Base-by-base conservation (phyloP, 192 early-diverging fungal species). In the Gonapodya sp. region DNA sequence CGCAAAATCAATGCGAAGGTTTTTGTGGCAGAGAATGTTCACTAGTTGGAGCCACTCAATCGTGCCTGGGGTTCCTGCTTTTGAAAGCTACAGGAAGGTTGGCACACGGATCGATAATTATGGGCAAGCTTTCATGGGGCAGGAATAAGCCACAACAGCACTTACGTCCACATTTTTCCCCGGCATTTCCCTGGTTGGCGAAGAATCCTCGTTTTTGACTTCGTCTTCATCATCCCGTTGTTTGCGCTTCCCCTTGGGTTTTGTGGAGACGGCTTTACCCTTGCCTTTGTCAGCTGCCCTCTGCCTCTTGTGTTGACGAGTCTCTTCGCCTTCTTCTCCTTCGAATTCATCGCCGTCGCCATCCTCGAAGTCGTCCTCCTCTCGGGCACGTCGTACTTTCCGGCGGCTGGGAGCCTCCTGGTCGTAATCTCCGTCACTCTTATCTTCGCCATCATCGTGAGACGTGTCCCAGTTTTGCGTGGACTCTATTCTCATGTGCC, bases 11-110 rank as follows among this genome's bases (percentile, higher is more conserved):
- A 98, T 92, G 30, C 88, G 87, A 1, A 96, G 88, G 64, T 88
- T 90, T 35, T 92, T 89, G 86, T 99, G 97, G 83, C 96, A 98
- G 95, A 99, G 97, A 85, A 98, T 98, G 82, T 99, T 94, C 31
- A 87, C 83, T 18, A 99, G 86, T 85, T 95, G 92, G 35, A 99
- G 88, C 33, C 84, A 79, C 80, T 95, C 95, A 37, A 99, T 91
- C 31, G 92, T 91, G 18, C 96, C 97, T 14, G 31, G 30, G 8
- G 75, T 34, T 14, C 75, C 75, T 2, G 75, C 75, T 8, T 8
- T 64, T 64, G 46, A 64, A 8, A 24, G 46, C 46, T 64, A 24
- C 8, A 64, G 24, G 24, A 64, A 24, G n/a, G n/a, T n/a, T n/a
- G n/a, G n/a, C n/a, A n/a, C n/a, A n/a, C n/a, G n/a, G n/a, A n/a